Base-by-base conservation (phyloP, 1,284 basidiomycete genomes). In the Puccinia triticina region DNA sequence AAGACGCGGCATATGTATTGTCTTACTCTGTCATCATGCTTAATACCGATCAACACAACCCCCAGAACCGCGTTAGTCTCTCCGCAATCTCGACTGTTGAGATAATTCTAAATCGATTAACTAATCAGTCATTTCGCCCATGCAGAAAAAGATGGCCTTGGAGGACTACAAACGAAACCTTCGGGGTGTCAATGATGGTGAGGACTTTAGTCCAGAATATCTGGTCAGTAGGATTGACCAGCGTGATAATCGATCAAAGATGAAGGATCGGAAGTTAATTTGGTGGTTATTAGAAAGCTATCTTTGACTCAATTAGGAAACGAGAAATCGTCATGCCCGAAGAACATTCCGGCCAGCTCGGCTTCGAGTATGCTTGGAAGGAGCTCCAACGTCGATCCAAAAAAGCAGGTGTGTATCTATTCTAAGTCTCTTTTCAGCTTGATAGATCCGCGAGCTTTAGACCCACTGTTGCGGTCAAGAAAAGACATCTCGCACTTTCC, bases 301-400 rank as follows among this genome's bases (percentile, higher is more conserved):
- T 98, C 83, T 99, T 96, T 85, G 95, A 98, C 84, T 94, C 93
- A 4, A 96, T 99, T 85, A 92, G 94, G 71, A 96, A 94, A 87
- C 90, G 92, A 69, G 97, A 99, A 88, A 98, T 99, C 83, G 91
- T 99, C 74, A 93, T 99, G 92, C 96, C 97, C 0, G 96, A 99
- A 88, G 97, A 99, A 86, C 97, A 99, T 86, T 93, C 92, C 5
- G 97, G 97, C 0, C 94, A 96, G 87, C 91, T 97, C 55, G 97
- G 97, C 0, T 99, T 99, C 86, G 97, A 99, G 85, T 98, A 97
- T 86, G 94, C 96, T 8, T 99, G 97, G 97, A 98, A 98, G 87
- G 95, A 97, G 85, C 89, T 99, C 40, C 90, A 98, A 73, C 88
- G 92, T 71, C 91, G 95, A 53, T 92, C 95, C 66, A 90, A 93